Percentiles rank a stretch among this genome's conserved stretches.
These are phyloP conservation scores for Lentinula edodes DNA, from an alignment of 768 basidiomycete species.

Conservation along the genomic window DNA sequence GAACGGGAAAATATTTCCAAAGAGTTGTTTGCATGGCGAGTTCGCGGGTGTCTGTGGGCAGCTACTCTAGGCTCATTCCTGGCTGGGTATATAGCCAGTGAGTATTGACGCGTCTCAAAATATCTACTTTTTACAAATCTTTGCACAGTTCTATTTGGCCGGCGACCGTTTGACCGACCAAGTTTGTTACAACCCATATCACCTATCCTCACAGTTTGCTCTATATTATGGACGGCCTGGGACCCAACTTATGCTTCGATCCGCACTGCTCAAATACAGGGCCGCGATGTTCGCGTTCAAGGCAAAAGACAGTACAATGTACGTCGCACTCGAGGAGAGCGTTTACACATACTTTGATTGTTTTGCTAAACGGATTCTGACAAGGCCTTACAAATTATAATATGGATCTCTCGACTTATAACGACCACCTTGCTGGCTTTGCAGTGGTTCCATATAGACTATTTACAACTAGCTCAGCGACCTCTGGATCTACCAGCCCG, in stretches of 20 bases:
- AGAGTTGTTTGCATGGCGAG: slow-evolving; percentile 61
- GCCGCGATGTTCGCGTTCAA: slow-evolving; percentile 61
- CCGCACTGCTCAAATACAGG: slow-evolving; percentile 59
- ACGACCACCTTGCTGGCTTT: slow-evolving; percentile 42
- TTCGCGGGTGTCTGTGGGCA: slow-evolving; percentile 66
- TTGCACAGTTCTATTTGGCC: slow-evolving; percentile 26
- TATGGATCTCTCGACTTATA: slow-evolving; percentile 52
- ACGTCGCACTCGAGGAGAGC: slow-evolving; percentile 16
- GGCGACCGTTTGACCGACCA: slow-evolving; percentile 21
- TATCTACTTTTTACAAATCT: neutral
- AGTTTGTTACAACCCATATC: slow-evolving; percentile 31
- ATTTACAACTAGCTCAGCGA: slow-evolving; percentile 27
- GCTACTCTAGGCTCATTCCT: slow-evolving; percentile 37
- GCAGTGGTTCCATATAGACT: slow-evolving; percentile 35
- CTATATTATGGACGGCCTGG: slow-evolving; percentile 80
- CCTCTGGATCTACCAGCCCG: slow-evolving; percentile 29
- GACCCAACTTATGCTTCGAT: slow-evolving; percentile 72
- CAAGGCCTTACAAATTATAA: slow-evolving; percentile 53
- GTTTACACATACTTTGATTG: too few relatives aligned
- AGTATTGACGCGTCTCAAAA: slow-evolving; percentile 13
- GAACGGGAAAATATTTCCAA: slow-evolving; percentile 38
- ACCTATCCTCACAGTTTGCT: slow-evolving; percentile 47
- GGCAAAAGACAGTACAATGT: slow-evolving; percentile 65
- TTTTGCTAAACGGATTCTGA: neutral
- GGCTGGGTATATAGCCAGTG: slow-evolving; percentile 42